Base-by-base conservation (phyloP, 1,139 yeast species). In the Dujonia santamariae region DNA sequence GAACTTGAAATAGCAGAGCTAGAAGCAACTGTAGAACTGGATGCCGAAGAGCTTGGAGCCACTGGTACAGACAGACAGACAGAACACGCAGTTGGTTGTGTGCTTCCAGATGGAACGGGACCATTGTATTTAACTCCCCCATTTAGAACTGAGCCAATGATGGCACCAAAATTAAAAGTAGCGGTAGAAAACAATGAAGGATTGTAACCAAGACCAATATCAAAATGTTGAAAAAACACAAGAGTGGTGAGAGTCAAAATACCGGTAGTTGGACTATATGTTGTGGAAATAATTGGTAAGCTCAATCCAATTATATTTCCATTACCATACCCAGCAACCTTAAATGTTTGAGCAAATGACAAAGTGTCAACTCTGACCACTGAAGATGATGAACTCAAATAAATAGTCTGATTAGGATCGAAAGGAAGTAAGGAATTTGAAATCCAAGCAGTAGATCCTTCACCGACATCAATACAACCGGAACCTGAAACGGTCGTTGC, bases 311-410 rank as follows among this genome's bases (percentile, higher is more conserved):
- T 47, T 12, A 40, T 37, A 35, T 62, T 62, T 6, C 61, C 58
- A 35, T 45, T 46, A 35, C 67, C 67, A 37, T 51, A 61, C 22
- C 65, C 66, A 20, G 51, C 51, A 18, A 62, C 64, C 3, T 40
- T 51, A 39, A 48, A 53, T 5, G 58, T 53, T 37, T 45, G 53
- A 20, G 48, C 19, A 7, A 36, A 11, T n/a, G 50, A 37, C 13
- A 53, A 25, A 5, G 50, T 48, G 17, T 44, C 47, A 12, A 52
- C 55, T 32, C 48, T 42, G 24, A 59, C 26, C 13, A 49, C 30
- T 1, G 64, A 52, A 3, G 38, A 26, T 1, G 47, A 17, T 13
- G 48, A 33, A 25, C 48, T 44, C 40, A 60, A 44, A 38, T 51
- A 54, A 30, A 59, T 44, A 2, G 47, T 47, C 43, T 59, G 65